Conservation (phyloP, 169 alveolate genomes). For the Cryptosporidium ubiquitum region DNA sequence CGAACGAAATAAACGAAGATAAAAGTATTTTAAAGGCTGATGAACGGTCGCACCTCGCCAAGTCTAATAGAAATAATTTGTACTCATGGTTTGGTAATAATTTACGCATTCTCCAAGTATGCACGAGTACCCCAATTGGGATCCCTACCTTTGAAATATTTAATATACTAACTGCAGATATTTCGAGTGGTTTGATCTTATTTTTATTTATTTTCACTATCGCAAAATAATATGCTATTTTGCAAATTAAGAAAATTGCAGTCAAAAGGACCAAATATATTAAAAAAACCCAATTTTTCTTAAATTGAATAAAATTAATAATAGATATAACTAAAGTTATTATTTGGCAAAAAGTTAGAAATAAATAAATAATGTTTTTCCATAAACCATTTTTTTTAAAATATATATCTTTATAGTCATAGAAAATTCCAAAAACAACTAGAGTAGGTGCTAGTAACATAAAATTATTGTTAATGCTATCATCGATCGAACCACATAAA, state of each 20-base stretch:
- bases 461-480: not conserved
- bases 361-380: not conserved
- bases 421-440: conserved; percentile 12
- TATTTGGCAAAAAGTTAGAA: not conserved
- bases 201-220: conserved; percentile 6
- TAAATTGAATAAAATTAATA: conserved; percentile 3
- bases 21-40: conserved; percentile 14
- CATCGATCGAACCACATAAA: conserved; percentile 36
- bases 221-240: conserved; percentile 18
- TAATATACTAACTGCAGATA: conserved; percentile 20
- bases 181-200: conserved; percentile 13
- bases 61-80: conserved; percentile 15
- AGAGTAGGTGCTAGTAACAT: conserved; percentile 6
- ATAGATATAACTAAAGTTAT: conserved; percentile 8
- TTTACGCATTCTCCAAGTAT: conserved; percentile 7
- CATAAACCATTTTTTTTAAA: not conserved
- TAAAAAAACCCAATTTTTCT: not conserved
- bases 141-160: conserved; percentile 52
- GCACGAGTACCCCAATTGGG: conserved; percentile 43
- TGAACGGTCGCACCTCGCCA: not conserved
- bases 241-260: not conserved
- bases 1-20: conserved; percentile 46
- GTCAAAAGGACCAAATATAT: not conserved
- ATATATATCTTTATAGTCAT: not conserved
- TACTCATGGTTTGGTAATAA: conserved; percentile 32